Evolutionary conservation across 1,139 yeast genomes (phyloP), one percentile per base, ranked within the genome.

Genomic region (Zygoascus hellenicus): DNA sequence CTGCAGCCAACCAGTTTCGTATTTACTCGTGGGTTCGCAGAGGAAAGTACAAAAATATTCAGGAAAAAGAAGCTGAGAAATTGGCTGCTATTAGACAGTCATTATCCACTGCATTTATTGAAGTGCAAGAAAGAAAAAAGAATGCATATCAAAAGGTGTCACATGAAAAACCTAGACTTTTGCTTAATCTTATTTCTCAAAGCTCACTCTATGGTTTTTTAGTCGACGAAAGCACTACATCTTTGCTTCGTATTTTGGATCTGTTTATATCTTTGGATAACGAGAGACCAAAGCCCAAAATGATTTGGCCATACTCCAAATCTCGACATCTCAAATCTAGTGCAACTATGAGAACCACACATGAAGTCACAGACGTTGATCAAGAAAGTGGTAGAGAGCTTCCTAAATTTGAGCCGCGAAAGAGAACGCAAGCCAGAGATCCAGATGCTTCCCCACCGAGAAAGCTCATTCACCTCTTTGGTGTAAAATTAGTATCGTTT

Each of bases 371-470:
- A n/a, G 50, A 45, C 4, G 36, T 45, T 11, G 52, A 47, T 30
- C 49, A 43, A 9, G 42, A 49, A 5, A 34, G 38, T 15, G 35
- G 44, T n/a, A 51, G 44, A 2, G 30, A 31, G 13, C 22, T 42
- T 1, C 47, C 54, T 9, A 51, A 49, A 9, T 51, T 37, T 29
- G 19, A n/a, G n/a, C 42, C 48, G 9, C 45, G 43, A 9, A 15
- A 22, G 5, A 35, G 40, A 2, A 53, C 57, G 0, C 59, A 59
- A 39, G 49, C 49, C 2, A 49, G 67, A n/a, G 55, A 63, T 48
- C 68, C 68, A 1, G 69, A 66, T 38, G 60, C 64, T 9, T 48
- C 58, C 1, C 67, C 67, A 3, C 67, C 70, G 1, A 51, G 61
- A 30, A 54, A 48, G 11, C n/a, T 54, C 11, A 48, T 51, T 22